Conservation (phyloP, 352 stramenopile species). For the Globisporangium uncinulatum region DNA sequence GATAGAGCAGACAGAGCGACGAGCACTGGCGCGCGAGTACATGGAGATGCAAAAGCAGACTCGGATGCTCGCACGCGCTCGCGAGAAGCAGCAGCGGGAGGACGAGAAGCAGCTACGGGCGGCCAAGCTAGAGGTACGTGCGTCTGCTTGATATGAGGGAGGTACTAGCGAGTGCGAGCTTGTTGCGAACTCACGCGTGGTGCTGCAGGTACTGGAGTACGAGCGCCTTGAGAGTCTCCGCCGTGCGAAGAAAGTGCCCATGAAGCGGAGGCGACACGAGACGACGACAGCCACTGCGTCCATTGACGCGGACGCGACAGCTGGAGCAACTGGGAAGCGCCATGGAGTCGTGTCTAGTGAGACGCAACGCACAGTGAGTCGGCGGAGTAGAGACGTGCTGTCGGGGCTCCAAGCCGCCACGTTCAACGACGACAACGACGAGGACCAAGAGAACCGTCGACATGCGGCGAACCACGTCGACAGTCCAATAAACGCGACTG, state of each 20-base stretch:
- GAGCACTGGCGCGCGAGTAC: conserved; percentile 54
- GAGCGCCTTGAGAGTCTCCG: conserved; percentile 11
- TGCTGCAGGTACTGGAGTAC: conserved; percentile 19
- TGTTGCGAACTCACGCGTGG: neutral
- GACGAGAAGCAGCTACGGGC: conserved; percentile 31
- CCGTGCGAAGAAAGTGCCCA: conserved; percentile 6
- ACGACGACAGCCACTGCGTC: neutral
- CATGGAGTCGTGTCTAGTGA: neutral
- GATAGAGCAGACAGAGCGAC: conserved; percentile 33
- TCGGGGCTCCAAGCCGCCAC: neutral
- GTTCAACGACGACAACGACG: neutral
- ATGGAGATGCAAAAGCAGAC: conserved; percentile 60
- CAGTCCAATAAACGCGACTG: neutral
- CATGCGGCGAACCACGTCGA: neutral
- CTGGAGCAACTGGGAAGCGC: neutral
- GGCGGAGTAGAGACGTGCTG: neutral
- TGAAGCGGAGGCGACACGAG: conserved; percentile 5
- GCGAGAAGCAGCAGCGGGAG: conserved; percentile 30
- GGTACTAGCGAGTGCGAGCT: too few relatives aligned
- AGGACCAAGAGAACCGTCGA: conserved; percentile 11
- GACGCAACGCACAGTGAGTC: neutral
- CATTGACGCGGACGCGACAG: neutral
- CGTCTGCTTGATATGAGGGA: neutral
- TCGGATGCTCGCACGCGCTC: conserved; percentile 26
- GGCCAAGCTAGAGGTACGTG: conserved; percentile 44